These are phyloP conservation scores for Beta macrorhiza DNA, from an alignment of 179 eudicot species.

Conservation along the genomic window DNA sequence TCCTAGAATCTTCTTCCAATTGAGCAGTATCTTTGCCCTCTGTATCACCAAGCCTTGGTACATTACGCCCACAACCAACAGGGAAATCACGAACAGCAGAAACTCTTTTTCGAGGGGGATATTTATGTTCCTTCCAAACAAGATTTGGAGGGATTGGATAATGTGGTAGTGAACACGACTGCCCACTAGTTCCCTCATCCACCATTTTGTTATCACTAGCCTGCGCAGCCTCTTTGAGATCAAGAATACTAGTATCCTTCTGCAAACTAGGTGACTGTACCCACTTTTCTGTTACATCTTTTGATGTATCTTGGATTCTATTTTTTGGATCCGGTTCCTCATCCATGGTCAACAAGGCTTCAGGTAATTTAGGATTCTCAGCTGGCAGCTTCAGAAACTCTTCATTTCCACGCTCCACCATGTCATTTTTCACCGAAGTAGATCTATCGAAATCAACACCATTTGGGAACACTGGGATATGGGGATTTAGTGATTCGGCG, in stretches of 20 bases:
- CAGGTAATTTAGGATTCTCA: not conserved
- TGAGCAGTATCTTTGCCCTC: constrained; percentile 12
- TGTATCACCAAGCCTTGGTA: constrained; percentile 24
- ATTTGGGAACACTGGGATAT: not conserved
- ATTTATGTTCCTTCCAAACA: constrained; percentile 28
- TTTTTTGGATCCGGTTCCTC: constrained; percentile 12
- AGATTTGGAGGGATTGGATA: constrained; percentile 21
- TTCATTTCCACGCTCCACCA: constrained; percentile 15
- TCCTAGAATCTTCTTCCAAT: constrained; percentile 7
- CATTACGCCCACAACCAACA: constrained; percentile 63
- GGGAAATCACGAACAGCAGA: constrained; percentile 80
- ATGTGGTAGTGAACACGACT: constrained; percentile 14
- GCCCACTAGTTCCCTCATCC: constrained; percentile 16
- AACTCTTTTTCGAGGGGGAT: constrained; percentile 36
- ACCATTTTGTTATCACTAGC: constrained; percentile 3
- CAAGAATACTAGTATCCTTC: constrained; percentile 6
- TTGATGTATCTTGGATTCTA: constrained; percentile 6
- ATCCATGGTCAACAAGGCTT: constrained; percentile 13
- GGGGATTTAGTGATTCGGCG: constrained; percentile 4
- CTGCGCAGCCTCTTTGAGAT: constrained; percentile 6
- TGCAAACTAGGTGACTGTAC: not conserved
- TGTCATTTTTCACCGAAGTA: not conserved
- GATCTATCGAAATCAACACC: constrained; percentile 8
- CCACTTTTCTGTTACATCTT: not conserved
- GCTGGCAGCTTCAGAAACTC: constrained; percentile 5